phyloP scores from a whole-genome alignment of 129 eudicot species.

The Dittrichia graveolens region DNA sequence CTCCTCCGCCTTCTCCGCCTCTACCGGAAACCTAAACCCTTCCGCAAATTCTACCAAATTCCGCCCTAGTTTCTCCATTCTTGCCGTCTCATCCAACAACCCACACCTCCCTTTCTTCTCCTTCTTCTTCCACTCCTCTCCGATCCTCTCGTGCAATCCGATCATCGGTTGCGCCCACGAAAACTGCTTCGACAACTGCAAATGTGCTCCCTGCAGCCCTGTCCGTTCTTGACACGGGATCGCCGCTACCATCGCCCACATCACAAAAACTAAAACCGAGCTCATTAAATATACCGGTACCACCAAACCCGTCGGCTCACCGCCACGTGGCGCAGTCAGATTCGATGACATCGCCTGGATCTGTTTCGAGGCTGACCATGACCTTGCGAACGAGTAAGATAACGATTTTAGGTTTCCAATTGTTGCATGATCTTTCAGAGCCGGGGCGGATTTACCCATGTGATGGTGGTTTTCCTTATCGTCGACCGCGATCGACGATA shows the following conservation, averaged over 20 bases:
- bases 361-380: conserved; percentile 85
- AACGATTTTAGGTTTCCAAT: conserved; percentile 43
- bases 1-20: conserved; percentile 67
- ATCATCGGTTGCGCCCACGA: conserved; percentile 68
- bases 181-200: conserved; percentile 56
- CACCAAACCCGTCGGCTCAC: conserved; percentile 66
- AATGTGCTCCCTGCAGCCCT: conserved; percentile 60
- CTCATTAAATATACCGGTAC: conserved; percentile 67
- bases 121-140: conserved; percentile 87
- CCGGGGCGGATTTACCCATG: conserved; percentile 5
- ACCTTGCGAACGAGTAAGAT: conserved; percentile 52
- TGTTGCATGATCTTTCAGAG: conserved; percentile 34
- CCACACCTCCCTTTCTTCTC: conserved; percentile 87
- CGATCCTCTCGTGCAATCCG: conserved; percentile 80
- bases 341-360: conserved; percentile 74
- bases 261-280: conserved; percentile 59
- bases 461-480: conserved; percentile 54
- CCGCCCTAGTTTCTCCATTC: conserved; percentile 60
- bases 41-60: conserved; percentile 61
- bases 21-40: conserved; percentile 61
- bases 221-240: conserved; percentile 81
- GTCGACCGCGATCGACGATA: conserved; percentile 57
- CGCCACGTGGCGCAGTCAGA: conserved; percentile 80
- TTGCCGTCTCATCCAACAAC: conserved; percentile 65
- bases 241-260: conserved; percentile 91